These are phyloP conservation scores for Blastomyces parvus DNA, from an alignment of 2,329 filamentous ascomycete species.

Conservation along the genomic window DNA sequence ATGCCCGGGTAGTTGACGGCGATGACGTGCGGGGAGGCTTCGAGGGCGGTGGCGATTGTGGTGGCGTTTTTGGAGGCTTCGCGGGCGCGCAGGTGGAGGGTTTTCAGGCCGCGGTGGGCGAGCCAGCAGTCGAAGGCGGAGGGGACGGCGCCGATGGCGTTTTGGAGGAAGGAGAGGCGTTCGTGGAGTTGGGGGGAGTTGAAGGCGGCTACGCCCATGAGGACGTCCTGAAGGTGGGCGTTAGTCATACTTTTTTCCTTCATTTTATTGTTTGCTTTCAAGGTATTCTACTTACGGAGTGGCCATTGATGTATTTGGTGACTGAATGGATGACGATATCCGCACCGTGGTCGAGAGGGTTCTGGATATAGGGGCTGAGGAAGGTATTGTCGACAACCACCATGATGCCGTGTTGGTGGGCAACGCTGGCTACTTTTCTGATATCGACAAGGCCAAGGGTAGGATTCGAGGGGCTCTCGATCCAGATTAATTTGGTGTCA, in stretches of 20 bases:
- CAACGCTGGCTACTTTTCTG: conserved; percentile 67
- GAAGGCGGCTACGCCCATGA: conserved; percentile 96
- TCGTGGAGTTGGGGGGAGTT: conserved; percentile 72
- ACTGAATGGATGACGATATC: conserved; percentile 96
- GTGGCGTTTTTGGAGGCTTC: conserved; percentile 77
- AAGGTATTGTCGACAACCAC: conserved; percentile 99
- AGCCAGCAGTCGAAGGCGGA: conserved; percentile 97
- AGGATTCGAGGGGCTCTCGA: conserved; percentile 90
- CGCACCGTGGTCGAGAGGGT: conserved; percentile 86
- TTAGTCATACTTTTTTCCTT: background rate
- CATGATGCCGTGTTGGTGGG: conserved; percentile 78
- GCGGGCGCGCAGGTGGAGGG: conserved; percentile 80
- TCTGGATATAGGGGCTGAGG: conserved; percentile 91
- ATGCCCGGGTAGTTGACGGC: conserved; percentile 94
- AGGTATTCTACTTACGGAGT: conserved; percentile 44
- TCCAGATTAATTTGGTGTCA: conserved; percentile 93
- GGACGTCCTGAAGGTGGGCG: conserved; percentile 55
- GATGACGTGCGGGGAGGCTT: conserved; percentile 70
- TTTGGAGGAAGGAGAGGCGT: conserved; percentile 82
- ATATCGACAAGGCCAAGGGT: conserved; percentile 92
- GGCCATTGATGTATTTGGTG: conserved; percentile 98
- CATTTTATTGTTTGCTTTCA: background rate
- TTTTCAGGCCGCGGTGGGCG: conserved; percentile 93
- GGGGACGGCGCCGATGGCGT: conserved; percentile 91
- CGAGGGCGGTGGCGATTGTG: conserved; percentile 64